Evolutionary conservation across 768 basidiomycete genomes (phyloP), one percentile per base, ranked within the genome.

Genomic region (Leccinum variicolor): DNA sequence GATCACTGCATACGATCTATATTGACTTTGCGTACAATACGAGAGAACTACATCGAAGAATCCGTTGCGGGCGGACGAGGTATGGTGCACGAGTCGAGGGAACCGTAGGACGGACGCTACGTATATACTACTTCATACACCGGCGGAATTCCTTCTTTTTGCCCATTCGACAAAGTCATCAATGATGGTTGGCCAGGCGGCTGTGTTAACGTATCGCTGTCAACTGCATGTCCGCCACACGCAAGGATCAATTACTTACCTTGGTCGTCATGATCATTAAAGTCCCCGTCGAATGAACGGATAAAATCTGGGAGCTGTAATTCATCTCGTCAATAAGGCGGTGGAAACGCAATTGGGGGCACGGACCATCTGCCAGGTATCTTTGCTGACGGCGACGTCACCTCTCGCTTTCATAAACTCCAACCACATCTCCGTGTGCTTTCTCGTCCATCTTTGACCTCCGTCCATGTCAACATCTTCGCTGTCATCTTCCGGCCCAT

Each of bases 291-390:
- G 67, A 87, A 87, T 36, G 84, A 79, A 55, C 86, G 84, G 50
- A 92, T 75, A 63, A 93, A 94, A 63, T 89, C 89, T 50, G 86
- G 75, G 64, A 94, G 90, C 91, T 93, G 67, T 45, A 56, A 43
- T 4, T 56, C 54, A 29, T 52, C 39, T 17, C 21, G 46, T 65
- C 54, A 64, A 58, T 49, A 19, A 8, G 15, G 51, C 48, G 15
- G 49, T 29, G 31, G 39, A 26, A 50, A 34, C 52, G 53, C 13
- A n/a, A 19, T 19, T 43, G 28, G 36, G 49, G 10, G 19, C 21
- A 59, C 85, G 45, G 50, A 90, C 92, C 91, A 94, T 93, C 52
- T 79, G 73, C 92, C 92, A 94, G 17, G 89, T 90, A 74, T 93
- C 92, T 74, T 89, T 91, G 74, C 90, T 93, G 31, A 95, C 81